phyloP scores from a whole-genome alignment of 805 yeast species.

The Clavispora santaluciae region DNA sequence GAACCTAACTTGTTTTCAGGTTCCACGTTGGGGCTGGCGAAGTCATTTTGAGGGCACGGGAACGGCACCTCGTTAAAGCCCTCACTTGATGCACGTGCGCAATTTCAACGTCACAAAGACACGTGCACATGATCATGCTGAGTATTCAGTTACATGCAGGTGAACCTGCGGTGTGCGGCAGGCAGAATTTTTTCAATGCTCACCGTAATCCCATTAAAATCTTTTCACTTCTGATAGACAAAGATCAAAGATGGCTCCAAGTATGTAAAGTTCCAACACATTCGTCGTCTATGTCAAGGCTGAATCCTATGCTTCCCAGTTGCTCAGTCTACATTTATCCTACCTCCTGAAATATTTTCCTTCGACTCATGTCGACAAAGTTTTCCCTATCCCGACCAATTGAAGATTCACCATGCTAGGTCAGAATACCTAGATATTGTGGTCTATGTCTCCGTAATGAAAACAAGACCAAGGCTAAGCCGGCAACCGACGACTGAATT shows the following conservation, averaged over 20 bases:
- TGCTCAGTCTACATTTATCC: neutral
- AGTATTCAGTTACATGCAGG: constrained; percentile 4
- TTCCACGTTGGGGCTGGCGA: no score
- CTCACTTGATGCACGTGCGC: neutral
- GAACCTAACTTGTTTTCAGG: no score
- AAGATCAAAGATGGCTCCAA: constrained; percentile 18
- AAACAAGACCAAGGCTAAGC: no score
- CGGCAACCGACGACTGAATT: neutral
- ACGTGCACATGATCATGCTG: constrained; percentile 8
- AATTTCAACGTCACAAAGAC: constrained; percentile 3
- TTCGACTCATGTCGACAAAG: neutral
- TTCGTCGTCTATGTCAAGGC: neutral
- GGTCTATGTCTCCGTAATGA: no score
- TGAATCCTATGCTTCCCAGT: neutral
- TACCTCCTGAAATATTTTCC: neutral
- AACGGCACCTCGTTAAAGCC: no score
- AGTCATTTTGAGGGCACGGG: no score
- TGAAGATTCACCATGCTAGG: no score
- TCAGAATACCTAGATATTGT: no score
- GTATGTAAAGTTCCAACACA: constrained; percentile 11
- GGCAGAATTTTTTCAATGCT: constrained; percentile 12
- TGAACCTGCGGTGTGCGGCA: constrained; percentile 4
- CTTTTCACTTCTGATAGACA: constrained; percentile 15
- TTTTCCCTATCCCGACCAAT: neutral
- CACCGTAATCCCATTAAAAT: constrained; percentile 2